Evolutionary conservation across 1,139 yeast genomes (phyloP), one percentile per base, ranked within the genome.

Genomic region (Blastobotrys indianensis): DNA sequence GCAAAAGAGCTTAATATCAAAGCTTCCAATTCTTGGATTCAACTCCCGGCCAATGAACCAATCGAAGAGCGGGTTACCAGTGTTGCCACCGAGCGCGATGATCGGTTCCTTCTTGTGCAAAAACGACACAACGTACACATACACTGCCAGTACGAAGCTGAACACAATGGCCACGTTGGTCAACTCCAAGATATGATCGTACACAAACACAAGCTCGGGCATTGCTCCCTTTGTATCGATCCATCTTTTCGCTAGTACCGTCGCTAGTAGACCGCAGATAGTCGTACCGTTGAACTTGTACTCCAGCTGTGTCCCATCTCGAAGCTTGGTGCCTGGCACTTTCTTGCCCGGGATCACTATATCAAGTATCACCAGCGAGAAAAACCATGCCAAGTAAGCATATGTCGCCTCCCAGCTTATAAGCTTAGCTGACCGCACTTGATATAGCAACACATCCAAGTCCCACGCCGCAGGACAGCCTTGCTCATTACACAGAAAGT

Each of bases 21-120:
- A 79, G 1, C 75, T 61, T 0, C 95, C 95, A 47, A 87, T 70
- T 56, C 97, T 74, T 30, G 98, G 98, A 62, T 94, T 94, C 61
- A 94, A 72, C 64, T 92, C 97, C 46, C 98, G 77, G 28, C 99
- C 99, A 63, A 92, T 88, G 61, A 87, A 94, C 96, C 97, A 92
- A 65, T 92, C 97, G 62, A 85, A 92, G 28, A 90, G 58, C 1
- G 68, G 54, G 55, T 77, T 80, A 0, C 87, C 86, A 0, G 95
- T 74, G 66, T 92, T 92, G 3, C 98, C 98, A 41, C 94, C 94
- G 37, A 76, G 68, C 0, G 97, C 92, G 48, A 92, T 72, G 37
- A 90, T 78, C 50, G 85, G 74, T 59, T 85, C 94, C 13, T 69
- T 70, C 17, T 48, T 3, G 79, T 80, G 13, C 80, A 82, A 54